A percentile compares a stretch with the other conserved stretches of the same genome.
phyloP scores from a whole-genome alignment of 2,329 filamentous ascomycete genomes.

The Capronia americana region DNA sequence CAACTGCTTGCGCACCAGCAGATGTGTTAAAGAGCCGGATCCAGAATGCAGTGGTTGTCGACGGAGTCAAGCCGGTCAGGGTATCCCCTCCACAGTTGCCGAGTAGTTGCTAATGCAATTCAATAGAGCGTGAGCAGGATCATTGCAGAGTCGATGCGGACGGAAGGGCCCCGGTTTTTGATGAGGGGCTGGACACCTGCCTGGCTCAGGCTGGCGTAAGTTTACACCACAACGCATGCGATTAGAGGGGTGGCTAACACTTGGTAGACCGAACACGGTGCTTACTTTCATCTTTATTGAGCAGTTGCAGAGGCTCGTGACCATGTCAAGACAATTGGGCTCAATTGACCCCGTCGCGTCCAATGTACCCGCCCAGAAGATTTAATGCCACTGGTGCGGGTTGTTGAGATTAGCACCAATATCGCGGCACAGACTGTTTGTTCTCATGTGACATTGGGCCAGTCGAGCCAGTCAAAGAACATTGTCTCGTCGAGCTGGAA shows the following conservation, averaged over 20 bases:
- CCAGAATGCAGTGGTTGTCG: constrained; percentile 30
- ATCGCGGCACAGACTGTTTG: not conserved
- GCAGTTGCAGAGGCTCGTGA: constrained; percentile 31
- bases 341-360: not conserved
- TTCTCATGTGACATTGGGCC: constrained; percentile 45
- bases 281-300: constrained; percentile 36
- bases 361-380: constrained; percentile 15
- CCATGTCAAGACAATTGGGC: constrained; percentile 36
- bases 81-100: not conserved
- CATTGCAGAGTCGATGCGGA: constrained; percentile 28
- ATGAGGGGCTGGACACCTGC: constrained; percentile 34
- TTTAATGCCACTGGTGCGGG: constrained; percentile 1
- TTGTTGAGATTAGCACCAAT: not conserved
- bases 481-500: constrained; percentile 66
- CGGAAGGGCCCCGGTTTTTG: constrained; percentile 31
- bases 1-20: constrained; percentile 33
- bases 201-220: constrained; percentile 34
- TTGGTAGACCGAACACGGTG: constrained; percentile 29
- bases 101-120: constrained; percentile 10
- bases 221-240: not conserved
- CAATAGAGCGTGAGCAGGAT: constrained; percentile 30
- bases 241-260: not conserved
- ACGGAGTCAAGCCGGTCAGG: constrained; percentile 30
- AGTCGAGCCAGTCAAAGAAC: constrained; percentile 62
- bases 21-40: constrained; percentile 34